A percentile compares a stretch with the other conserved stretches of the same genome.
Conservation (phyloP, 352 stramenopile species). For the Saprolegnia diclina region DNA sequence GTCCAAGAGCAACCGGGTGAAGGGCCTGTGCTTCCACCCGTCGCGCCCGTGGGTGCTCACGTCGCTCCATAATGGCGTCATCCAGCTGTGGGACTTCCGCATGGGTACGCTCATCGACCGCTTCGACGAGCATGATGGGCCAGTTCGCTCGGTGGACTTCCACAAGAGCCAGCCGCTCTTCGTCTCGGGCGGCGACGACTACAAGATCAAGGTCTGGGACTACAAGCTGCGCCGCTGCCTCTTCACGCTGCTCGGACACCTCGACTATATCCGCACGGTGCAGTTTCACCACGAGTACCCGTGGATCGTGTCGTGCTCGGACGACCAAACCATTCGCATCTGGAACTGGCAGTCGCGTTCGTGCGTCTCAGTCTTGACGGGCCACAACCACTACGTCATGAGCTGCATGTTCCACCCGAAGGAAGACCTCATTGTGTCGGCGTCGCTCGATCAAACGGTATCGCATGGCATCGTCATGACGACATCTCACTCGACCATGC, state of each 20-base stretch:
- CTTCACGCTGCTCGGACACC: conserved; percentile 98
- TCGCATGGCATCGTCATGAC: background rate
- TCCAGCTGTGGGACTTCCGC: conserved; percentile 98
- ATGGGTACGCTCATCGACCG: conserved; percentile 98
- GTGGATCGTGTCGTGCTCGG: conserved; percentile 96
- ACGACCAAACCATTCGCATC: conserved; percentile 99
- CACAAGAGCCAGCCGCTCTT: conserved; percentile 97
- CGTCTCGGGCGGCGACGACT: conserved; percentile 98
- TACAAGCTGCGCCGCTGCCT: conserved; percentile 98
- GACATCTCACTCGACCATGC: background rate
- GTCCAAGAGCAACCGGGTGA: conserved; percentile 99
- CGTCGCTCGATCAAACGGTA: conserved; percentile 97
- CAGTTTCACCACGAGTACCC: conserved; percentile 99
- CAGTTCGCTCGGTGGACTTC: conserved; percentile 98
- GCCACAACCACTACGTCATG: conserved; percentile 99
- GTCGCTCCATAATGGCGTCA: conserved; percentile 98
- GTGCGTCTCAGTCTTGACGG: conserved; percentile 98
- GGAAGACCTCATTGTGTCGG: conserved; percentile 99
- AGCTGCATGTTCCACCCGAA: conserved; percentile 99
- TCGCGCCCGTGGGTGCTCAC: conserved; percentile 98
- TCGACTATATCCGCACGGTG: conserved; percentile 99
- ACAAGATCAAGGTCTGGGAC: conserved; percentile 99
- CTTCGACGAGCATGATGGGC: conserved; percentile 99
- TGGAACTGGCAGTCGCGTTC: conserved; percentile 99
- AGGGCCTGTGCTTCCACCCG: conserved; percentile 98